Base-by-base conservation (phyloP, 75 land plant genomes). In the Picea glauca region DNA sequence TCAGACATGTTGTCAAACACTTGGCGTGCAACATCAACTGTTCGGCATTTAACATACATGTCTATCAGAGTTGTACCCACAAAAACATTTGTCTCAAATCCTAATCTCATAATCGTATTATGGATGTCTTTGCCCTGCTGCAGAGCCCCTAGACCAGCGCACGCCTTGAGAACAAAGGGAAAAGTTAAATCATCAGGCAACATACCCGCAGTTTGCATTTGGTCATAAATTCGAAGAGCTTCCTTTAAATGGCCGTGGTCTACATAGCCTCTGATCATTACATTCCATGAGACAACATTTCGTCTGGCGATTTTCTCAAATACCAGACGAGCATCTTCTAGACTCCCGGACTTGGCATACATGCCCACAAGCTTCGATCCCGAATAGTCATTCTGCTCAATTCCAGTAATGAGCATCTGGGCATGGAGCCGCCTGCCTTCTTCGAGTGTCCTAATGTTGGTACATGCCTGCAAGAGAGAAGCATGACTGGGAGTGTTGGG, bases 151-250 rank as follows among this genome's bases (percentile, higher is more conserved):
- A 82, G 68, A 76, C 79, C 79, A 7, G 93, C 90, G 78, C 95
- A 93, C 7, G 88, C 78, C 12, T 89, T 85, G 2, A 93, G 79
- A 75, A 93, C 75, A 2, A 84, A 73, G 35, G 85, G 84, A 75
- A 93, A 86, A 2, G 95, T 90, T 14, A 93, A 54, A n/a, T 8
- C 2, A 80, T 93, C 86, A 0, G 95, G 95, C 43, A 40, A 40
- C 5, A 40, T 2, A 40, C 43, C 0, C 43, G 5, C 5, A 40
- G 5, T 5, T 3, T 40, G 3, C 43, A 40, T 40, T 40, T 40
- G 3, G 5, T 40, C 5, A 40, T 40, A 40, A 40, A 40, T 40
- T 40, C 5, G 3, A 40, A 40, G 43, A 5, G 43, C 43, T 40
- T 40, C 43, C 3, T 3, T 40, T 3, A 40, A 40, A 40, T 40